A percentile compares a stretch with the other conserved stretches of the same genome.
These are phyloP conservation scores for Aspergillus hiratsukae DNA, from an alignment of 2,329 filamentous ascomycete genomes.

Conservation along the genomic window DNA sequence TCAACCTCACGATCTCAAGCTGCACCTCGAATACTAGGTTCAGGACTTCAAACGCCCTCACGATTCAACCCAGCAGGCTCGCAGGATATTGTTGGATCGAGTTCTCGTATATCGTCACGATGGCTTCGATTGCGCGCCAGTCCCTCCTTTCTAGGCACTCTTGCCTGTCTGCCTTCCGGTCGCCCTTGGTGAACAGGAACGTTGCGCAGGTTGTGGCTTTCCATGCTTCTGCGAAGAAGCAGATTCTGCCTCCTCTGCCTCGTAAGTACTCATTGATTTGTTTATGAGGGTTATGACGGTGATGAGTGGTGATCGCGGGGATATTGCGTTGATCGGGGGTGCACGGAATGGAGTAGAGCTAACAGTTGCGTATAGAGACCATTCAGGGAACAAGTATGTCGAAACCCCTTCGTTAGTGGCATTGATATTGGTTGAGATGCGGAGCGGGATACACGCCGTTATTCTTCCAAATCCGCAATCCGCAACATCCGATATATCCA, in stretches of 20 bases:
- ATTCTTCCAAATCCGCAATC: neutral
- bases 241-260: conserved; percentile 76
- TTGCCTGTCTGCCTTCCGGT: conserved; percentile 31
- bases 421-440: neutral
- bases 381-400: conserved; percentile 69
- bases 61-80: too few species aligned
- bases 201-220: conserved; percentile 67
- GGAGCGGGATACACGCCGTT: neutral
- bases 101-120: conserved; percentile 20
- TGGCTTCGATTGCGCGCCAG: conserved; percentile 41
- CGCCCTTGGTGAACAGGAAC: conserved; percentile 33
- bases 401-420: neutral
- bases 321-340: neutral
- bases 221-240: conserved; percentile 72
- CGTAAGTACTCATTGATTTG: conserved; percentile 55
- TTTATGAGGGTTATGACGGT: neutral
- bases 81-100: neutral
- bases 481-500: neutral
- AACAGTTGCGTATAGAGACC: conserved; percentile 54
- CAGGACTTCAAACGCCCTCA: neutral
- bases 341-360: conserved; percentile 31
- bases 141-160: conserved; percentile 34
- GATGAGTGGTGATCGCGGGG: neutral
- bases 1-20: conserved; percentile 24
- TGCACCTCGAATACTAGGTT: conserved; percentile 5